Evolutionary conservation across 2,329 filamentous ascomycete genomes (phyloP).

Genomic region (Blumeria graminis): DNA sequence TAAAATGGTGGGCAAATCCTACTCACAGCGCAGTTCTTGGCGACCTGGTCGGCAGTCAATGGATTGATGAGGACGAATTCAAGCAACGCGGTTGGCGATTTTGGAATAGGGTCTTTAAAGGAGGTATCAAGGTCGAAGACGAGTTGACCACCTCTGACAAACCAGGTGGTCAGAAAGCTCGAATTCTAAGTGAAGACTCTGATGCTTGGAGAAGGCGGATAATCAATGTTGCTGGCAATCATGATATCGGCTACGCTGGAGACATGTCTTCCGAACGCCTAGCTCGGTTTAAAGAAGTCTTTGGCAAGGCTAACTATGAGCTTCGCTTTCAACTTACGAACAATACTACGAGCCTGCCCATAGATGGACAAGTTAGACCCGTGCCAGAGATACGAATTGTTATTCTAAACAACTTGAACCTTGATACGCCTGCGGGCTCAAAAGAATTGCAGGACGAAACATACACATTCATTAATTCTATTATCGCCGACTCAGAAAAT

Average conservation of each 20-base stretch:
- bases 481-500: conserved; percentile 36
- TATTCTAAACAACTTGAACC: conserved; percentile 77
- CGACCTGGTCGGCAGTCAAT: conserved; percentile 83
- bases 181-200: conserved; percentile 18
- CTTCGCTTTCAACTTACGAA: conserved; percentile 35
- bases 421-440: conserved; percentile 59
- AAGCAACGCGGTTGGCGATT: conserved; percentile 44
- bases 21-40: conserved; percentile 78
- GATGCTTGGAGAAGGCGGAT: conserved; percentile 47
- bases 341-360: conserved; percentile 14
- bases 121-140: conserved; percentile 36
- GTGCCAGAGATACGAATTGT: conserved; percentile 55
- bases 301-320: conserved; percentile 81
- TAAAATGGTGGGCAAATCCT: conserved; percentile 64
- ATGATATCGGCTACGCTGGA: conserved; percentile 89
- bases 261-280: conserved; percentile 60
- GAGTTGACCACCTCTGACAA: conserved; percentile 25
- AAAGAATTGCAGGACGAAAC: conserved; percentile 46
- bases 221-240: conserved; percentile 83
- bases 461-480: conserved; percentile 49
- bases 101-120: conserved; percentile 60
- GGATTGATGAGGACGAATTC: conserved; percentile 77
- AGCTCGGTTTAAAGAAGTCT: conserved; percentile 57
- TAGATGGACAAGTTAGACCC: conserved; percentile 22
- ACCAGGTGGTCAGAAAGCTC: conserved; percentile 16